Evolutionary conservation across 306 rosid species (phyloP), one percentile per base, ranked within the genome.

Genomic region (Glycyrrhiza uralensis): DNA sequence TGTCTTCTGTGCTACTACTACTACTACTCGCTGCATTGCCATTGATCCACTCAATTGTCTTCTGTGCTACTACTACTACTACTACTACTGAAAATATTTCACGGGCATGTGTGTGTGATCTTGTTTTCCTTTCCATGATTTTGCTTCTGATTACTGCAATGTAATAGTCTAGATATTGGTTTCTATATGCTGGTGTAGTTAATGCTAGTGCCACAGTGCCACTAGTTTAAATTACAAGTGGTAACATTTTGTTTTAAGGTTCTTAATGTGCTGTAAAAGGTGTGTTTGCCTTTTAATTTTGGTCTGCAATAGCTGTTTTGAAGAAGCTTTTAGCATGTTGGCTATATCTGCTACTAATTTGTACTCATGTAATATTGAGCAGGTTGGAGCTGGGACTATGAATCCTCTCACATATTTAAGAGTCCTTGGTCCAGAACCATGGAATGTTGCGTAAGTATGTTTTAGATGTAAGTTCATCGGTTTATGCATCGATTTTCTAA

Each of bases 311-410:
- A 10, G 60, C 73, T 69, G 23, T 61, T 61, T 22, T 30, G 30
- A 30, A 63, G 18, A 22, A 14, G 9, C 36, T 69, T 47, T 59
- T 14, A 41, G 5, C 30, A 42, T 60, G 14, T 42, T 14, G 33
- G 66, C 39, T 19, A 41, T 44, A 14, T 32, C 23, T 74, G 19
- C 38, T 12, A 66, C 29, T 36, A 26, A 11, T 66, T 67, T 12
- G 7, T 46, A 11, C 13, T 32, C 9, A 0, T 15, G 2, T 4
- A 28, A 30, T 67, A 20, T 71, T 84, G 80, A 78, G 68, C 84
- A 93, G 98, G 98, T 93, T 81, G 98, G 98, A 76, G 96, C 98
- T 36, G 98, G 98, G 74, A 93, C 98, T 58, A 93, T 93, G 98
- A 93, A 93, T 87, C 98, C 98, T 71, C 88, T 86, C 60, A 91